phyloP scores from a whole-genome alignment of 1,284 basidiomycete genomes.

The Porogramme epimiltina region DNA sequence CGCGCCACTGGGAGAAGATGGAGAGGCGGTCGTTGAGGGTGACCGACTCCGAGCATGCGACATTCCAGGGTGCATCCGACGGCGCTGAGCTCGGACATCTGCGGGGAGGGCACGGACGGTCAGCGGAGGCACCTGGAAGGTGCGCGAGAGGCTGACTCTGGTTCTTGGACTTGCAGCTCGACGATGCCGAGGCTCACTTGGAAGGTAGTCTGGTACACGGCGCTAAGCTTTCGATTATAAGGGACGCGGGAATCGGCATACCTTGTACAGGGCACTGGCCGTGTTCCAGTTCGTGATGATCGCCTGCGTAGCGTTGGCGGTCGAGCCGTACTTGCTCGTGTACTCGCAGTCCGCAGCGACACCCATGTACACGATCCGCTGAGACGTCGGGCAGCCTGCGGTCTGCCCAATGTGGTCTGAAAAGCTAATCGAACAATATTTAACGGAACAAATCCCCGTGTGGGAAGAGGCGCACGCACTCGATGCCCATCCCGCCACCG shows the following conservation, averaged over 20 bases:
- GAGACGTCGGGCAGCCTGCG: slow-evolving; percentile 73
- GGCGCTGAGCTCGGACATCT: slow-evolving; percentile 58
- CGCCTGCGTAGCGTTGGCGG: slow-evolving; percentile 68
- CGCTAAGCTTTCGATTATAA: background rate
- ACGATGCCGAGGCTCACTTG: slow-evolving; percentile 87
- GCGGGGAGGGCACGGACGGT: background rate
- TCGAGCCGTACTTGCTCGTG: slow-evolving; percentile 58
- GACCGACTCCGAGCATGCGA: slow-evolving; percentile 49
- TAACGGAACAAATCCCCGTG: background rate
- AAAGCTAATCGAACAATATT: slow-evolving; percentile 49
- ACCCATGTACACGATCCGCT: slow-evolving; percentile 82
- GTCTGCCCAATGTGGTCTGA: slow-evolving; percentile 65
- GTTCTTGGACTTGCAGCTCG: slow-evolving; percentile 71
- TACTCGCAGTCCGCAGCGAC: slow-evolving; percentile 91
- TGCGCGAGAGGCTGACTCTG: slow-evolving; percentile 39
- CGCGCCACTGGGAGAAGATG: slow-evolving; percentile 84
- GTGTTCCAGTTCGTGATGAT: slow-evolving; percentile 82
- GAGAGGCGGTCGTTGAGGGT: slow-evolving; percentile 75
- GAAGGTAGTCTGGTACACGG: slow-evolving; percentile 58
- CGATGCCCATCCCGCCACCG: slow-evolving; percentile 50
- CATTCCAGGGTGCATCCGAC: slow-evolving; percentile 56
- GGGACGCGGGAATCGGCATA: slow-evolving; percentile 23
- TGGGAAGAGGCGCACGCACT: slow-evolving; percentile 39
- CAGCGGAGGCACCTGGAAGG: background rate
- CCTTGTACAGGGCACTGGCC: slow-evolving; percentile 80